Conservation (phyloP, 768 basidiomycete species). For the Leccinum uliginosum region DNA sequence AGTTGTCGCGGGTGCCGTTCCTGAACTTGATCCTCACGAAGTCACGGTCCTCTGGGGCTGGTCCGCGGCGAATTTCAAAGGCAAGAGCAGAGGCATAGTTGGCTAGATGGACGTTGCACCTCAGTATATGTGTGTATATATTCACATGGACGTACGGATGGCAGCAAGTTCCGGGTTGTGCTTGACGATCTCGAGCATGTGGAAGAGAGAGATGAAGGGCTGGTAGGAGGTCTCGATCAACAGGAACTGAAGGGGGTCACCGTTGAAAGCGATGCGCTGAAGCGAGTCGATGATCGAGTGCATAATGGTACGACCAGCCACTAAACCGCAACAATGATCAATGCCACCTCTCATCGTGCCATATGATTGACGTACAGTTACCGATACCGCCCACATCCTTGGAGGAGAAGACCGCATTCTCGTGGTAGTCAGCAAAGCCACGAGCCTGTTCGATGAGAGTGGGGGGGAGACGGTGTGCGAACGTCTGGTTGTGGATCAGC, state of each 20-base stretch:
- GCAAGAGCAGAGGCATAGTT: conserved; percentile 70
- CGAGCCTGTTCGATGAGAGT: conserved; percentile 71
- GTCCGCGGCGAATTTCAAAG: conserved; percentile 74
- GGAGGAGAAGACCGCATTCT: conserved; percentile 69
- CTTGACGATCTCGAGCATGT: conserved; percentile 60
- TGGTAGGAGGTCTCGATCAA: conserved; percentile 83
- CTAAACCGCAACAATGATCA: conserved; percentile 35
- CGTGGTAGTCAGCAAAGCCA: conserved; percentile 75
- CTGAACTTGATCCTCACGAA: conserved; percentile 83
- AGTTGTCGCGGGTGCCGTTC: conserved; percentile 67
- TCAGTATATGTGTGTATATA: conserved; percentile 10
- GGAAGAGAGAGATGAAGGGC: conserved; percentile 86
- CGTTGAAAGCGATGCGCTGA: conserved; percentile 73
- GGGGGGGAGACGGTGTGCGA: conserved; percentile 76
- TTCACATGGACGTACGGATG: conserved; percentile 50
- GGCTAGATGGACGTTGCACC: conserved; percentile 38
- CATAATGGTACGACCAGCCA: conserved; percentile 78
- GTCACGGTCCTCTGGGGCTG: conserved; percentile 71
- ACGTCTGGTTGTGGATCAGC: conserved; percentile 78
- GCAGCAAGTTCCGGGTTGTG: conserved; percentile 55
- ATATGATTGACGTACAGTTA: conserved; percentile 54
- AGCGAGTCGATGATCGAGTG: conserved; percentile 68
- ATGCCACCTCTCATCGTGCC: neutral
- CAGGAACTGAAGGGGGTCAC: conserved; percentile 75
- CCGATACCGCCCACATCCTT: conserved; percentile 60